phyloP scores from a whole-genome alignment of 768 basidiomycete species.

The Butyriboletus loyo region DNA sequence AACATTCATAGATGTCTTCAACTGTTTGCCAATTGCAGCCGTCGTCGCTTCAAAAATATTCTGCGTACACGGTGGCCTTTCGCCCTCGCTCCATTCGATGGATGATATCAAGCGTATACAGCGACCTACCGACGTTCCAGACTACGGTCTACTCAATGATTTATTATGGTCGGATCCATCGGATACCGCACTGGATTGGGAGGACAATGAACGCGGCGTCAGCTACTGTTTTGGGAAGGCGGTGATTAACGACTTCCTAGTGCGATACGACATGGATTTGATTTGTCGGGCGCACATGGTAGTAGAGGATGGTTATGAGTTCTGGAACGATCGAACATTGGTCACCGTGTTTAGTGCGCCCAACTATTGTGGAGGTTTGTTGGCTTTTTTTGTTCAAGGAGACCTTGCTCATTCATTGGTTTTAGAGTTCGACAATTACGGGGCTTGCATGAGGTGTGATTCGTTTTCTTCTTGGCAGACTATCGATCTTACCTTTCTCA shows the following conservation, averaged over 20 bases:
- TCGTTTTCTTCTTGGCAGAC: not conserved
- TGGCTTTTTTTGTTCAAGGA: not conserved
- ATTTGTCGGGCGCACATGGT: constrained; percentile 99
- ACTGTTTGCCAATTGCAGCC: constrained; percentile 96
- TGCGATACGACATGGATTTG: constrained; percentile 96
- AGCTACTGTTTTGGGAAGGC: constrained; percentile 99
- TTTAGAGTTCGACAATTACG: constrained; percentile 91
- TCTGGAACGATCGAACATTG: constrained; percentile 98
- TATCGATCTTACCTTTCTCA: constrained; percentile 14
- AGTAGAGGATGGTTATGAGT: constrained; percentile 98
- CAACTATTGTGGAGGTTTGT: constrained; percentile 92
- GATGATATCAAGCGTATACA: constrained; percentile 98
- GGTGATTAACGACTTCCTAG: constrained; percentile 94
- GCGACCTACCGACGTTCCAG: constrained; percentile 96
- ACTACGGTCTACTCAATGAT: constrained; percentile 96
- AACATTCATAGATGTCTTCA: constrained; percentile 99
- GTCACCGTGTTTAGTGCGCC: constrained; percentile 99
- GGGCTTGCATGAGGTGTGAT: constrained; percentile 86
- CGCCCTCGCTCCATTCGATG: constrained; percentile 91
- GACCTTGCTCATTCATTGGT: constrained; percentile 15
- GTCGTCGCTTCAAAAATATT: constrained; percentile 99
- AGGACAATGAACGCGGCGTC: constrained; percentile 98
- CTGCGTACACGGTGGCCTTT: constrained; percentile 96
- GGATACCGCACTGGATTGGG: constrained; percentile 97
- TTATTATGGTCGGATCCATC: constrained; percentile 98